These are phyloP conservation scores for Colletotrichum camelliae DNA, from an alignment of 2,329 filamentous ascomycete species.

Conservation along the genomic window DNA sequence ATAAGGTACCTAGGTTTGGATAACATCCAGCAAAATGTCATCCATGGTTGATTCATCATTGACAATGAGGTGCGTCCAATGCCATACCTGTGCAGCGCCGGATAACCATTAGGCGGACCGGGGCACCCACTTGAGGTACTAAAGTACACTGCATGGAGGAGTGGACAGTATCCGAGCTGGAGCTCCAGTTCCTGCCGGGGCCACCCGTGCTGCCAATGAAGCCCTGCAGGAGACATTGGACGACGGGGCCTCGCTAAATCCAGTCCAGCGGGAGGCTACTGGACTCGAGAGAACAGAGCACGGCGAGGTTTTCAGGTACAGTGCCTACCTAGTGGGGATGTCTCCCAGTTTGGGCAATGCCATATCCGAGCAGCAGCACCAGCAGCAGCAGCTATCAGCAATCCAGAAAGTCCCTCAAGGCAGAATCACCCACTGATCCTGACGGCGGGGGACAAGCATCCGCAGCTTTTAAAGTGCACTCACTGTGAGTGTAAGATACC, in stretches of 20 bases:
- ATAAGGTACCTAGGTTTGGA: not conserved
- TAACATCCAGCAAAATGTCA: not conserved
- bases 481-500: not conserved
- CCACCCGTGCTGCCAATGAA: not conserved
- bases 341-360: not conserved
- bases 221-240: not conserved
- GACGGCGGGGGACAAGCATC: not conserved
- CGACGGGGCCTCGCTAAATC: not conserved
- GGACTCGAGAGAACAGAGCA: not conserved
- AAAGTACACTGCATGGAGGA: not conserved
- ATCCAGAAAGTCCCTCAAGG: not conserved
- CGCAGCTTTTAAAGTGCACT: not conserved
- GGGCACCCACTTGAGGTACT: not conserved
- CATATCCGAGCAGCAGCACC: not conserved
- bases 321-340: not conserved
- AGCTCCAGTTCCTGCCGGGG: not conserved
- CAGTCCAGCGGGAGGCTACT: not conserved
- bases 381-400: not conserved
- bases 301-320: slow-evolving; percentile 1
- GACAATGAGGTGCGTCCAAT: not conserved
- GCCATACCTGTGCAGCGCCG: not conserved
- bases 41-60: not conserved
- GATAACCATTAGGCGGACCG: not conserved
- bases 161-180: not conserved
- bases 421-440: not conserved